Percentiles rank a stretch among this genome's conserved stretches.
Conservation (phyloP, 1,284 basidiomycete species). For the Cutaneotrichosporon arboriforme region DNA sequence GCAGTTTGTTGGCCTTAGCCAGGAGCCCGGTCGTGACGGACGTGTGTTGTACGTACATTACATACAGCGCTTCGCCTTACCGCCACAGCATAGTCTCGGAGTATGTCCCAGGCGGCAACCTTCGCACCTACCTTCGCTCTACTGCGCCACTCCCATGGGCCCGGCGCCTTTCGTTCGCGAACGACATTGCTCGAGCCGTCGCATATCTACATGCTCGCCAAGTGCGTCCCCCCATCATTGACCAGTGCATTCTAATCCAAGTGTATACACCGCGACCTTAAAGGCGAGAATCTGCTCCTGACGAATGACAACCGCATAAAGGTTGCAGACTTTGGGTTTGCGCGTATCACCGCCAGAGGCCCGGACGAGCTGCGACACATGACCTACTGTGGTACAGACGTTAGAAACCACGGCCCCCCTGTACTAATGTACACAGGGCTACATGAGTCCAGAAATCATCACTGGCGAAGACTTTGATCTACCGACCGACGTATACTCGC, state of each 20-base stretch:
- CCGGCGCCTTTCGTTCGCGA: conserved; percentile 85
- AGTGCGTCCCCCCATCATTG: conserved; percentile 25
- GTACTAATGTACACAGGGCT: conserved; percentile 26
- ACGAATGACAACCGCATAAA: conserved; percentile 90
- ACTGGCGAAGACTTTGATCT: conserved; percentile 86
- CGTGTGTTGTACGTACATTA: conserved; percentile 57
- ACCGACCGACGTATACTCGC: conserved; percentile 87
- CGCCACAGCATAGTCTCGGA: conserved; percentile 66
- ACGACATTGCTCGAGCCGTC: conserved; percentile 86
- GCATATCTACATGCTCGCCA: conserved; percentile 93
- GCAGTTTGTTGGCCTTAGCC: conserved; percentile 86
- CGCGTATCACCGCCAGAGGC: conserved; percentile 74
- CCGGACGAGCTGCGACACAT: conserved; percentile 84
- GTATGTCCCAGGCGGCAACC: conserved; percentile 67
- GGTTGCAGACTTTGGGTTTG: conserved; percentile 91
- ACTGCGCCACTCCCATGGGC: conserved; percentile 78
- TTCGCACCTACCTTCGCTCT: conserved; percentile 76
- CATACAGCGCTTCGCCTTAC: neutral
- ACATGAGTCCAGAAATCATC: conserved; percentile 76
- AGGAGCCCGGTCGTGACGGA: conserved; percentile 72
- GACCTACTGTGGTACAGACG: conserved; percentile 96
- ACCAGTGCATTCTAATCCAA: conserved; percentile 18
- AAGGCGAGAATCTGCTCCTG: conserved; percentile 94
- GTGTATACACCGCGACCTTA: conserved; percentile 69
- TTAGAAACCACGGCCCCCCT: conserved; percentile 45